Conservation (phyloP, 2,329 filamentous ascomycete genomes). For the Fusarium mexicanum region DNA sequence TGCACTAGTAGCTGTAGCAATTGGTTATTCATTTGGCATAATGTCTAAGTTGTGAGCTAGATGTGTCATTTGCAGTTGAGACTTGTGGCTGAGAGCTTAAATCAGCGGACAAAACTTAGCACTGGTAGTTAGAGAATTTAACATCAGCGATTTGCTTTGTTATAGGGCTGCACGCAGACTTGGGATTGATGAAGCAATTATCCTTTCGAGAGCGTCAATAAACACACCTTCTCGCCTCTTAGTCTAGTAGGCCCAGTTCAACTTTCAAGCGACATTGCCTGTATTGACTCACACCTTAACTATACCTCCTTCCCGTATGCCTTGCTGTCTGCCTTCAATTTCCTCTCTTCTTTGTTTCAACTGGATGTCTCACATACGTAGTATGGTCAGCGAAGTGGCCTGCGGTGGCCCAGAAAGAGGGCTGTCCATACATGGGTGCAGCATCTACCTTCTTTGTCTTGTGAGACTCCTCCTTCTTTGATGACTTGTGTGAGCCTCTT, state of each 20-base stretch:
- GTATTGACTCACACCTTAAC: background rate
- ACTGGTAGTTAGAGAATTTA: too few species aligned
- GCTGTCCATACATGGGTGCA: background rate
- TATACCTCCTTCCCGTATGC: accelerated
- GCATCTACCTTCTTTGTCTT: background rate
- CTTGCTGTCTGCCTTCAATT: background rate
- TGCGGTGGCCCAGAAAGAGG: too few species aligned
- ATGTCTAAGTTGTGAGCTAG: too few species aligned
- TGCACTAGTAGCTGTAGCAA: too few species aligned
- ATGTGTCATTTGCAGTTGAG: too few species aligned
- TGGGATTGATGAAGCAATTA: background rate
- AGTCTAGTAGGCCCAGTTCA: accelerated
- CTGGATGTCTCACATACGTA: background rate
- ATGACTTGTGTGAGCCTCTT: background rate
- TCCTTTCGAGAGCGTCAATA: accelerated
- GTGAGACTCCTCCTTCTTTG: too few species aligned
- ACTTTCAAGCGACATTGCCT: accelerated
- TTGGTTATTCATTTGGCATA: too few species aligned
- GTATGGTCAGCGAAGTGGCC: too few species aligned
- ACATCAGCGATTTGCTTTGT: background rate
- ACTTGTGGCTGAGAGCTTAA: too few species aligned
- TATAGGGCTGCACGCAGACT: accelerated
- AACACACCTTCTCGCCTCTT: accelerated
- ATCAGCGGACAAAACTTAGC: too few species aligned
- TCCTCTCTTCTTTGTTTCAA: too few species aligned